Evolutionary conservation across 192 early-diverging fungal genomes (phyloP), one percentile per base, ranked within the genome.

Genomic region (Oehlia diaphana): DNA sequence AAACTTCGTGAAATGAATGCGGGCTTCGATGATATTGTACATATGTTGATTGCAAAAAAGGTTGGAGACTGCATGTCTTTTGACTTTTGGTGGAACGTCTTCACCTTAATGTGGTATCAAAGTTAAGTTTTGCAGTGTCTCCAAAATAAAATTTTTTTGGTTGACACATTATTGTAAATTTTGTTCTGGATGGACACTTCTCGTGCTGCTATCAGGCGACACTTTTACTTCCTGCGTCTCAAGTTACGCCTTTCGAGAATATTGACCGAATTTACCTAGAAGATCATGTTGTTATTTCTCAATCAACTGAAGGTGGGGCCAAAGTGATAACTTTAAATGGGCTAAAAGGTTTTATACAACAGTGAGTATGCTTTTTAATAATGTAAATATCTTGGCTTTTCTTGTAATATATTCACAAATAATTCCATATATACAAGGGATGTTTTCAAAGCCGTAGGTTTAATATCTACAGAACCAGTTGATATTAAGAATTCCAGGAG

Each of bases 1-100:
- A 78, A 67, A 78, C 66, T 78, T 31, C 63, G 65, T 53, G 76
- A 78, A 68, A 64, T 76, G 74, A 63, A 61, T 63, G 62, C 16
- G 37, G 73, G 42, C 26, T 64, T 50, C 50, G 35, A 26, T 21
- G 76, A 44, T 19, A 68, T 78, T 53, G 42, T 78, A 4, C 64
- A 78, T 35, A 28, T 78, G 19, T 68, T 78, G 28, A 66, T 68
- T 35, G 19, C 63, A 13, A 78, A 78, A 68, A 68, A 78, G 66
- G 76, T 76, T 63, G 53, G 61, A 70, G 68, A 70, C 37, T 70
- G 14, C 16, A 70, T 70, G n/a, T 44, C 37, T 70, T 70, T 44
- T 70, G 33, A 23, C 37, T 70, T 70, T 42, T 42, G 37, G n/a
- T 70, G 37, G 33, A n/a, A 70, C 19, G 53, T 14, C 37, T 42